These are phyloP conservation scores for Phialocephala sp. DNA, from an alignment of 2,329 filamentous ascomycete species.

Conservation along the genomic window DNA sequence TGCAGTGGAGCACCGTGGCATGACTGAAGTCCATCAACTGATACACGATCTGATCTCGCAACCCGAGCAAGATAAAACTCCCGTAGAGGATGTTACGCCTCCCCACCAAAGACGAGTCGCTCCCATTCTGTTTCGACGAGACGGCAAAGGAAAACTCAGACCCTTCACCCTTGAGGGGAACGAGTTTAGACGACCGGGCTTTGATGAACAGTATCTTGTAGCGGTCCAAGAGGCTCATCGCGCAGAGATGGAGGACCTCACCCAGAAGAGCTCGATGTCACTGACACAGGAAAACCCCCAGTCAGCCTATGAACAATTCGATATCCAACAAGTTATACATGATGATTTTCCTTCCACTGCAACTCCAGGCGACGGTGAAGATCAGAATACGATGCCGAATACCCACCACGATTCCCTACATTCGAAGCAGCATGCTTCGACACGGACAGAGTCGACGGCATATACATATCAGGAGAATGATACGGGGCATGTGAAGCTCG, in stretches of 20 bases:
- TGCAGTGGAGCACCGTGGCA: not conserved
- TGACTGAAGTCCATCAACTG: not conserved
- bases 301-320: constrained; percentile 37
- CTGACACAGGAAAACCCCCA: constrained; percentile 39
- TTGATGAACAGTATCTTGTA: constrained; percentile 6
- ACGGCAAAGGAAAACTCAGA: constrained; percentile 16
- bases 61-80: not conserved
- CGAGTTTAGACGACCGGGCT: not conserved
- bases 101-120: not conserved
- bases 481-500: constrained; percentile 36
- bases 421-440: constrained; percentile 25
- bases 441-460: constrained; percentile 36
- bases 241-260: constrained; percentile 27
- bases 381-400: not conserved
- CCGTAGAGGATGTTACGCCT: constrained; percentile 13
- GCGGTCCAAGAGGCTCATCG: not conserved
- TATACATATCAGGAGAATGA: constrained; percentile 40
- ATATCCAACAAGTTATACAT: constrained; percentile 12
- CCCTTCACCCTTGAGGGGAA: constrained; percentile 6
- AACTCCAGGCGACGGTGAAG: constrained; percentile 13
- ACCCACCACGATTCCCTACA: constrained; percentile 9
- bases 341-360: constrained; percentile 20
- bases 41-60: not conserved
- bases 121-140: constrained; percentile 11
- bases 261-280: constrained; percentile 39